Evolutionary conservation across 768 basidiomycete species (phyloP), one percentile per base, ranked within the genome.

Genomic region (Lenzites betulinus): DNA sequence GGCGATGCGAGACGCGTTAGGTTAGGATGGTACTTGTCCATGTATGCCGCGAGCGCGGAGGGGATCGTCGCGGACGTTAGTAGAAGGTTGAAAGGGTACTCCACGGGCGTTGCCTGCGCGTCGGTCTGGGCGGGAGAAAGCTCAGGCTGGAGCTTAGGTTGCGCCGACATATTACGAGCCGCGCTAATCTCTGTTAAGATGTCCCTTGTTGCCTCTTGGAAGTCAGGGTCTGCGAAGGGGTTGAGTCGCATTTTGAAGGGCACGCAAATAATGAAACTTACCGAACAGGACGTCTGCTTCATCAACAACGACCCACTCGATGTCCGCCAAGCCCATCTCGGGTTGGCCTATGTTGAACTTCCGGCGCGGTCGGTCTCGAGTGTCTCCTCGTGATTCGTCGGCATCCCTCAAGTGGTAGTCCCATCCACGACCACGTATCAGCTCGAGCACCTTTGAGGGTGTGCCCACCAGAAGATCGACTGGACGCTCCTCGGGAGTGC

Each of bases 281-380:
- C 94, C 92, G 54, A 96, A 88, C 13, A 95, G 77, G 50, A 97
- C 85, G 70, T 96, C 95, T 0, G 95, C 94, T 69, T 97, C 94
- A 62, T 97, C 95, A 1, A 96, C 77, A 3, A 95, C 79, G 7
- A 96, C 88, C 93, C 93, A 96, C 67, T 96, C 92, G 1, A 95
- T 77, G 50, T 84, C 81, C 52, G 79, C 80, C 23, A 93, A 73
- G 1, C 85, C 81, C 74, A 92, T 81, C 67, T 86, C 79, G 5
- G 84, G 80, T 47, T 80, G 76, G 60, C 74, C 67, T 62, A 78
- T 79, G 66, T 65, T 79, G 79, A 72, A 78, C 62, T 63, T 82
- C 73, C 72, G 70, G 22, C 69, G 69, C 26, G 63, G 30, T 41
- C 33, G 52, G 22, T 51, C 67, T 70, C 64, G 44, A n/a, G 20